Percentiles rank a stretch among this genome's conserved stretches.
Conservation (phyloP, 2,329 filamentous ascomycete genomes). For the Madurella fahalii region DNA sequence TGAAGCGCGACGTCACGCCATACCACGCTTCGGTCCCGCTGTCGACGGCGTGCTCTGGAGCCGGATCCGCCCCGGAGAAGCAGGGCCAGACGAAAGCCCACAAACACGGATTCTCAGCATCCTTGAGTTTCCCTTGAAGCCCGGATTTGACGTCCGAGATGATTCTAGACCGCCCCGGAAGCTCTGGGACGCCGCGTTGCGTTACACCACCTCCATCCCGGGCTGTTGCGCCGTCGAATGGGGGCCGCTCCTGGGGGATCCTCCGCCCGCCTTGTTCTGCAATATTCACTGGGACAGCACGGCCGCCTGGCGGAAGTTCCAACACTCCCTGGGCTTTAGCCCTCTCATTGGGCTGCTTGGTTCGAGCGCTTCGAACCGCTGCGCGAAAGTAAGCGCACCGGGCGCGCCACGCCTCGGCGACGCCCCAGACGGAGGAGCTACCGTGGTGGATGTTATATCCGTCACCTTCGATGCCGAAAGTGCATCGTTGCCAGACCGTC, state of each 20-base stretch:
- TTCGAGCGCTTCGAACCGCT: constrained; percentile 8
- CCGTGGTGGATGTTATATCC: constrained; percentile 5
- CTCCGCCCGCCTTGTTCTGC: constrained; percentile 1
- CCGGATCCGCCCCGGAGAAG: constrained; percentile 1
- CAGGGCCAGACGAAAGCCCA: not conserved
- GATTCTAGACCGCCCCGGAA: not conserved
- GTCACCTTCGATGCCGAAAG: not conserved
- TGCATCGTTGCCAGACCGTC: not conserved
- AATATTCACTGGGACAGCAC: constrained; percentile 9
- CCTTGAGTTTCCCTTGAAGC: constrained; percentile 5
- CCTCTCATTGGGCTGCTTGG: constrained; percentile 2
- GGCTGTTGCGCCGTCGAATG: constrained; percentile 8
- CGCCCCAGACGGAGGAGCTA: not conserved
- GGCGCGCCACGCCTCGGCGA: not conserved
- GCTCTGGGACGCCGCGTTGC: constrained; percentile 6
- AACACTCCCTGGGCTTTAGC: constrained; percentile 3
- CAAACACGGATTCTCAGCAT: constrained; percentile 5
- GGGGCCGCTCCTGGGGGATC: not conserved
- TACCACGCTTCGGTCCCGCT: constrained; percentile 2
- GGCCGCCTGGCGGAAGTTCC: constrained; percentile 8
- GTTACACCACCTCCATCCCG: constrained; percentile 7
- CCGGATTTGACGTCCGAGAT: constrained; percentile 4
- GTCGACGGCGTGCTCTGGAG: constrained; percentile 10
- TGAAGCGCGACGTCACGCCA: not conserved
- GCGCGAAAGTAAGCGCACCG: constrained; percentile 3